Base-by-base conservation (phyloP, 495 filamentous ascomycete species). In the Podospora fimiseda region DNA sequence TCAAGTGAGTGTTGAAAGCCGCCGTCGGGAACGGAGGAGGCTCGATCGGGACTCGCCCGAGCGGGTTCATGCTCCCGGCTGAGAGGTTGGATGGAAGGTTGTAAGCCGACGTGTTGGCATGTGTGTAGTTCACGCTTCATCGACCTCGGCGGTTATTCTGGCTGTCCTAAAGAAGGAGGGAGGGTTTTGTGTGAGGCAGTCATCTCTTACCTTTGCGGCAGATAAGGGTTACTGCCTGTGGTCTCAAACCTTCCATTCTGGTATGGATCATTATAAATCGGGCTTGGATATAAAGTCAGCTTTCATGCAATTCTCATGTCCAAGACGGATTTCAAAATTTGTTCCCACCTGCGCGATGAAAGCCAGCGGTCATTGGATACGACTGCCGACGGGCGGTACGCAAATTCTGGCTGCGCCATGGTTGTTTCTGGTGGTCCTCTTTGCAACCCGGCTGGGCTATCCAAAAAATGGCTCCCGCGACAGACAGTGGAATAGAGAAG, bases 171-270 rank as follows among this genome's bases (percentile, higher is more conserved):
- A 65, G 48, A 43, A 33, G 27, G 44, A 44, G 45, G 50, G 56
- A 57, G 60, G 52, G 50, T 51, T 43, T 41, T 47, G 22, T 55
- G 54, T 41, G 22, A 49, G 56, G 49, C 48, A 55, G 56, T 48
- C 59, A 55, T 70, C 74, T 70, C 74, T 75, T 75, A 76, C 74
- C 74, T 76, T 44, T 74, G 68, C 40, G 60, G 50, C 44, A 69
- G 66, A 59, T 68, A 71, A 56, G 65, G 72, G 53, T 62, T 63
- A 54, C 56, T 62, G 48, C 66, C n/a, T n/a, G n/a, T 69, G 52
- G 57, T 60, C 27, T 67, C 62, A 36, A 65, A 67, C 40, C 56
- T 50, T 43, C 43, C 51, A 23, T 55, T 64, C 51, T 66, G 57
- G 45, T 63, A 63, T 16, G 59, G 37, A 43, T 76, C 71, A 66